Evolutionary conservation across 768 basidiomycete species (phyloP).

Genomic region (Suillus subalutaceus): DNA sequence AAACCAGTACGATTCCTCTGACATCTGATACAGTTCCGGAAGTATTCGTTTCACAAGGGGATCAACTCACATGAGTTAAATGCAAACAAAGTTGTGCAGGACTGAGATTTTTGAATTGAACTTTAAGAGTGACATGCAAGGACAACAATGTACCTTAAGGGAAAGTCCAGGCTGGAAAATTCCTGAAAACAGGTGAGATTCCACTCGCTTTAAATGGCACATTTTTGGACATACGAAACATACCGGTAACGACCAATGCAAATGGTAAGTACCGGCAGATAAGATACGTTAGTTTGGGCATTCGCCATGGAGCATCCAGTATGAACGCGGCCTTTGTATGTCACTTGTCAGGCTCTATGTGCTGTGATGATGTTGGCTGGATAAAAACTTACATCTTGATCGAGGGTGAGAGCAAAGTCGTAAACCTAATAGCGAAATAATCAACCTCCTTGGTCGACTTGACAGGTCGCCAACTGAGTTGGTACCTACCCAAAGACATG

Average conservation of each 20-base stretch:
- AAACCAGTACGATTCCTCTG: neutral
- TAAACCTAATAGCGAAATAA: neutral
- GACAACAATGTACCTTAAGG: neutral
- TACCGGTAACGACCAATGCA: neutral
- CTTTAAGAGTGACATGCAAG: neutral
- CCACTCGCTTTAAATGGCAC: neutral
- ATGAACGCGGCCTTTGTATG: neutral
- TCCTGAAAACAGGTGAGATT: neutral
- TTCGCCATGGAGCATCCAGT: neutral
- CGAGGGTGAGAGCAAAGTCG: slow-evolving; percentile 1
- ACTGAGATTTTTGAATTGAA: neutral
- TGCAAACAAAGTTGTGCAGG: neutral
- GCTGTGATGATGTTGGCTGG: neutral
- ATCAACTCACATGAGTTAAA: neutral
- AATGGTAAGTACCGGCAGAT: neutral
- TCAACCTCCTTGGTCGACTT: neutral
- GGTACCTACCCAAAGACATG: neutral
- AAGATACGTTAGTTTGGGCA: neutral
- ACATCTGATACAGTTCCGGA: neutral
- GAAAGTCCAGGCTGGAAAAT: neutral
- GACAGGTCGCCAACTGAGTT: neutral
- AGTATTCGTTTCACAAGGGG: neutral
- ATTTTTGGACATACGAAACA: neutral
- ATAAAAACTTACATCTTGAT: neutral
- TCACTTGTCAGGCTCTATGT: neutral